Percentiles rank a stretch among this genome's conserved stretches.
Conservation (phyloP, 257 asterid genomes). For the Galeopsis tetrahit region DNA sequence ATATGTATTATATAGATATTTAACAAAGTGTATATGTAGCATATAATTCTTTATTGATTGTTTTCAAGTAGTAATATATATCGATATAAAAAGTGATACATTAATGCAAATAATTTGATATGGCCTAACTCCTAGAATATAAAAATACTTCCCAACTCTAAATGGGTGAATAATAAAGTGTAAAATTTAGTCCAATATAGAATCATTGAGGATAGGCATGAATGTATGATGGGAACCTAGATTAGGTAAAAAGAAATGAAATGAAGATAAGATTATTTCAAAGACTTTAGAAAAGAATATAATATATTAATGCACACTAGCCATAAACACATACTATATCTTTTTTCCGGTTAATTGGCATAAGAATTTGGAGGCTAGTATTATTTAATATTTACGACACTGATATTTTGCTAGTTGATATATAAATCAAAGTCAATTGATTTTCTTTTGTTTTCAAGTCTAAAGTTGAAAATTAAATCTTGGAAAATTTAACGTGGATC, state of each 20-base stretch:
- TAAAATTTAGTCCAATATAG: not conserved
- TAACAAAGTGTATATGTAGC: too few species aligned
- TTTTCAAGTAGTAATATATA: too few species aligned
- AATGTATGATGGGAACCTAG: not conserved
- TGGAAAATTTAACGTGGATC: too few species aligned
- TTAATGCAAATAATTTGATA: too few species aligned
- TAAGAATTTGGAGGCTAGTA: not conserved
- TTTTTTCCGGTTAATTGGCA: not conserved
- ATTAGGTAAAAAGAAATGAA: conserved; percentile 3
- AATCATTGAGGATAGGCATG: not conserved
- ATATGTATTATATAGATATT: too few species aligned
- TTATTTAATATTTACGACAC: not conserved
- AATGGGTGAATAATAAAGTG: too few species aligned
- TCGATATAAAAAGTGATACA: too few species aligned
- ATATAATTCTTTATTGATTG: too few species aligned
- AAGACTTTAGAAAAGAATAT: not conserved
- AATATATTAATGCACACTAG: not conserved
- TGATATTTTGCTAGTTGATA: not conserved
- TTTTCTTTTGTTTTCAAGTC: not conserved
- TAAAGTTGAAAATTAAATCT: not conserved
- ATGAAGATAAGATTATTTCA: conserved; percentile 10
- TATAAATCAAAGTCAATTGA: not conserved
- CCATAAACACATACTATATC: not conserved
- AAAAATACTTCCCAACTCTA: too few species aligned
- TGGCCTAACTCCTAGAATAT: too few species aligned